Percentiles rank a stretch among this genome's conserved stretches.
phyloP scores from a whole-genome alignment of 208 protist genomes.

The Trypanosomatidae sp. region DNA sequence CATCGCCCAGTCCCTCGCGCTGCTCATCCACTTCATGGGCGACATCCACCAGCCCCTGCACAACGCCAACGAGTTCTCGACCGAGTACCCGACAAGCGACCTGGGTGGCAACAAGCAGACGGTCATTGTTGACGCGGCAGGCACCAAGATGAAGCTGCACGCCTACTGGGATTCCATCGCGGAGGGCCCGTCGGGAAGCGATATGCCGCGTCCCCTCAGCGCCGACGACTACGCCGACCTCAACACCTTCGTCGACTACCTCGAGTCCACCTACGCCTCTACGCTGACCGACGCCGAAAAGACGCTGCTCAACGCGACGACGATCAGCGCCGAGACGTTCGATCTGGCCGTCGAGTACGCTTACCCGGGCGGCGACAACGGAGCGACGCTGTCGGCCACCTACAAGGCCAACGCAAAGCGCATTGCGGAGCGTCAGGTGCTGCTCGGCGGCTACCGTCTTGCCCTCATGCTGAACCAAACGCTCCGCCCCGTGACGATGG shows the following conservation, averaged over 20 bases:
- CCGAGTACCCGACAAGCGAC: slow-evolving; percentile 40
- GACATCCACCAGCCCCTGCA: slow-evolving; percentile 46
- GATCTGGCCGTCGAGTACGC: slow-evolving; percentile 11
- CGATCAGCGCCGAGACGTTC: slow-evolving; percentile 8
- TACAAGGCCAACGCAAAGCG: slow-evolving; percentile 30
- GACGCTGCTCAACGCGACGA: slow-evolving; percentile 1
- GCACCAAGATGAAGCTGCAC: slow-evolving; percentile 41
- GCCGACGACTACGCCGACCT: slow-evolving; percentile 26
- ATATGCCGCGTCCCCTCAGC: slow-evolving; percentile 33
- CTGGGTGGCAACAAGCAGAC: slow-evolving; percentile 41
- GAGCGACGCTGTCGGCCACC: slow-evolving; percentile 19
- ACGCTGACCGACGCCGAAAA: slow-evolving; percentile 28
- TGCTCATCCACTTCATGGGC: slow-evolving; percentile 60
- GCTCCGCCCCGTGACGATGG: slow-evolving; percentile 8
- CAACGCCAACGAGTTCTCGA: slow-evolving; percentile 33
- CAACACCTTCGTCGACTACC: slow-evolving; percentile 32
- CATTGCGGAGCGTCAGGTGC: slow-evolving; percentile 19
- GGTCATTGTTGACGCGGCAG: slow-evolving; percentile 20
- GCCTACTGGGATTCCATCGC: slow-evolving; percentile 58
- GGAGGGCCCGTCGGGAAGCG: slow-evolving; percentile 11
- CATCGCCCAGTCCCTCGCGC: slow-evolving; percentile 22
- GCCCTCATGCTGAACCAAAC: slow-evolving; percentile 25
- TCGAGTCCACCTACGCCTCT: slow-evolving; percentile 40
- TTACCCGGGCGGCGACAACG: slow-evolving; percentile 38
- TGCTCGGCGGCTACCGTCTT: slow-evolving; percentile 27